Evolutionary conservation across 2,329 filamentous ascomycete genomes (phyloP), one percentile per base, ranked within the genome.

Genomic region (Leptographium wingfieldii): DNA sequence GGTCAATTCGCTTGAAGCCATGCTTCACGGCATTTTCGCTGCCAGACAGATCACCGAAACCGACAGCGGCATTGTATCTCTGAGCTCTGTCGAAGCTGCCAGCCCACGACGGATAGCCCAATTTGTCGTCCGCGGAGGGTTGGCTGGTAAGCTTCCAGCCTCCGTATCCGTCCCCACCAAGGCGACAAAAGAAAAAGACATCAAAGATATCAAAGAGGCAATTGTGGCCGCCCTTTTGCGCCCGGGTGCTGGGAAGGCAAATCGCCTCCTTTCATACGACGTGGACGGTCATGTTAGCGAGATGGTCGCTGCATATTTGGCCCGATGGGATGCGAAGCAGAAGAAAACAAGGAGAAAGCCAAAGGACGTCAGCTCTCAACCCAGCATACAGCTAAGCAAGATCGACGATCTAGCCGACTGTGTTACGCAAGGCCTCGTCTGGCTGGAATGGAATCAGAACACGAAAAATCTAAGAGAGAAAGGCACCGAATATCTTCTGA

Each of bases 381-480:
- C 9, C 11, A 54, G 29, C 29, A 12, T 55, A 19, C 6, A 19
- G 12, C 59, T 69, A 56, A 69, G 64, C n/a, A 94, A 94, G 71
- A 71, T 92, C 58, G 90, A 95, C 70, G 90, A 95, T 73, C 72
- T 95, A 56, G 87, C 89, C 0, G 90, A 95, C 73, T 88, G 85
- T 68, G 73, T 94, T 31, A 69, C 94, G 59, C 90, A 95, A 70
- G 90, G 84, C 2, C 77, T 90, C 61, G 85, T 88, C 3, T 92
- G 87, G 84, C 71, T 90, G 46, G 78, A 84, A 62, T 95, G 90
- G 90, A 82, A 90, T 68, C 73, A 77, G 65, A 87, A 87, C 65
- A 73, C 72, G 63, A 68, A 67, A 31, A 64, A 64, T 14, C 66
- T 76, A 1, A 60, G 69, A 3, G 63, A 65, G 14, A 58, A 69